Percentiles rank a stretch among this genome's conserved stretches.
phyloP scores from a whole-genome alignment of 2,329 filamentous ascomycete genomes.

The Fusarium sp. region DNA sequence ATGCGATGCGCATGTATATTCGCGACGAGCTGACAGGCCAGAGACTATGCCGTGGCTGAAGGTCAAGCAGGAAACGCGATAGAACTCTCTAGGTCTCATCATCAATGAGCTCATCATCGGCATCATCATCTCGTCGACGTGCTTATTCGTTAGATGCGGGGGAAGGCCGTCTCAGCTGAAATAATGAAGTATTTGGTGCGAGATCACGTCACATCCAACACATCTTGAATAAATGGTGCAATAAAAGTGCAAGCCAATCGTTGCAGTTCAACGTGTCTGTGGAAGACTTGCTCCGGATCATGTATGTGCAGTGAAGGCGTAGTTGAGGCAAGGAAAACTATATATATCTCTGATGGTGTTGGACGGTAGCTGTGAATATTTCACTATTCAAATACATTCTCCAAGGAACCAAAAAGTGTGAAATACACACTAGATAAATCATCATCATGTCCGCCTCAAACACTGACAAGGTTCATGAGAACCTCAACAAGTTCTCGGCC shows the following conservation, averaged over 20 bases:
- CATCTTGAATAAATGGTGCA: not conserved
- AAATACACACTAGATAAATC: no score
- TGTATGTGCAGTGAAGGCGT: not conserved
- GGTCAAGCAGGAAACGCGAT: not conserved
- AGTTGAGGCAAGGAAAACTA: not conserved
- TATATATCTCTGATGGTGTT: not conserved
- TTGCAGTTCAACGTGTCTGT: not conserved
- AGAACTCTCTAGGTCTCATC: not conserved
- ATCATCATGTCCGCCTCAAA: not conserved
- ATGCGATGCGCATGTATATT: not conserved
- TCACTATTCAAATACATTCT: not conserved
- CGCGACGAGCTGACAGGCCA: not conserved
- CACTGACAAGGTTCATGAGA: slow-evolving; percentile 7
- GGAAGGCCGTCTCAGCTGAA: not conserved
- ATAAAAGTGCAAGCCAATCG: not conserved
- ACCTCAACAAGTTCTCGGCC: slow-evolving; percentile 4
- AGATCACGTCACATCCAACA: slow-evolving; percentile 2
- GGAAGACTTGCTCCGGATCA: not conserved
- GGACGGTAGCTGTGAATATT: no score
- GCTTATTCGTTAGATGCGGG: not conserved
- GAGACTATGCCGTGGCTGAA: not conserved
- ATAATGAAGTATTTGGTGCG: not conserved
- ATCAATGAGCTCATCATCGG: not conserved
- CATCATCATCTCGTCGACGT: not conserved
- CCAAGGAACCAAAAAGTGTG: no score